phyloP scores from a whole-genome alignment of 2,329 filamentous ascomycete species.

The Aureobasidium vineae region DNA sequence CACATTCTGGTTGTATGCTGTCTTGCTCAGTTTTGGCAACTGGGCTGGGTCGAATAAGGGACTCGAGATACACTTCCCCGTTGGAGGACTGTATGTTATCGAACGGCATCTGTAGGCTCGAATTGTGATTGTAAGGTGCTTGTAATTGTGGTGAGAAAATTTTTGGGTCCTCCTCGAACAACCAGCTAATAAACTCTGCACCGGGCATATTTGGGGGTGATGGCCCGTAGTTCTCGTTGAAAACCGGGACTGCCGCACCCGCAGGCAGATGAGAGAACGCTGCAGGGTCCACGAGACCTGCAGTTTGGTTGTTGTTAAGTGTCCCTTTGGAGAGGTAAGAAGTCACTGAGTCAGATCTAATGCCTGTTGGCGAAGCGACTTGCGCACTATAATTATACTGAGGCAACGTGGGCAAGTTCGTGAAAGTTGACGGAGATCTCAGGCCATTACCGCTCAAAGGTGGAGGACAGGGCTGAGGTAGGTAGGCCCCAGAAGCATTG shows the following conservation, averaged over 20 bases:
- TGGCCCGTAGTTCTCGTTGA: constrained; percentile 80
- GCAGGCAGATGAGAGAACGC: background rate
- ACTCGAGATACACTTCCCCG: background rate
- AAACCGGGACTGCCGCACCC: constrained; percentile 67
- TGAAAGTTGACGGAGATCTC: constrained; percentile 2
- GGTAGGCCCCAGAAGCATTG: constrained; percentile 1
- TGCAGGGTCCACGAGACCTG: background rate
- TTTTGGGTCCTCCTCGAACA: constrained; percentile 30
- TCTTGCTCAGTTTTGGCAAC: constrained; percentile 19
- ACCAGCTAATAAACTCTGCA: constrained; percentile 34
- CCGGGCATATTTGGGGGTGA: constrained; percentile 62
- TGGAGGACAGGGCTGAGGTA: constrained; percentile 21
- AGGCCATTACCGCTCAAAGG: background rate
- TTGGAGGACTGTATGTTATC: background rate
- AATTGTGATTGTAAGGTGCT: background rate
- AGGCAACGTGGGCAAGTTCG: background rate
- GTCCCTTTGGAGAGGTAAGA: constrained; percentile 11
- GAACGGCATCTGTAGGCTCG: background rate
- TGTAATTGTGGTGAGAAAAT: background rate
- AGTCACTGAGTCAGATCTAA: constrained; percentile 24
- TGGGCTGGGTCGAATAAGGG: background rate
- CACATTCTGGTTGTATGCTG: constrained; percentile 19
- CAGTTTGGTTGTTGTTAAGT: background rate
- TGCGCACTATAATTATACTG: background rate
- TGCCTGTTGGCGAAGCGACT: background rate